Evolutionary conservation across 148 eudicot genomes (phyloP).

Genomic region (Cornus suecica): DNA sequence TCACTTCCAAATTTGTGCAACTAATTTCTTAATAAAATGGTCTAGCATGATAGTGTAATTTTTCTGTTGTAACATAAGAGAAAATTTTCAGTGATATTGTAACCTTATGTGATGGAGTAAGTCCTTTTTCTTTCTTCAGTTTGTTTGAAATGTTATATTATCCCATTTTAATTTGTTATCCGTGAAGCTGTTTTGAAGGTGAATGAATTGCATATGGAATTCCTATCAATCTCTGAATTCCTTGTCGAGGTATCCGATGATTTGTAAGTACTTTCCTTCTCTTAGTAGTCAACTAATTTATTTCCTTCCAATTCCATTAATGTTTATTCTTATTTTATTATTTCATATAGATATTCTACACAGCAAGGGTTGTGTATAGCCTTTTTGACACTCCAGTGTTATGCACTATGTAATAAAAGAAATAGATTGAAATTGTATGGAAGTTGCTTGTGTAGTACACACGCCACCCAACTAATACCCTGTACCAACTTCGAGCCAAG

Average conservation of each 20-base stretch:
- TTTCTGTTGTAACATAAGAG: no score
- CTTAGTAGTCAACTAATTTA: conserved; percentile 1
- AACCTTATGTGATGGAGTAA: not conserved
- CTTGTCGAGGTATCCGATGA: conserved; percentile 96
- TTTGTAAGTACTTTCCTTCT: conserved; percentile 54
- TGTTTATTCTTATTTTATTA: no score
- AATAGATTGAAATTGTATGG: not conserved
- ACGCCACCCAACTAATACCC: no score
- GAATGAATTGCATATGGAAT: conserved; percentile 88
- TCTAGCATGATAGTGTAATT: not conserved
- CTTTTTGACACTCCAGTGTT: not conserved
- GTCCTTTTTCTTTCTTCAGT: not conserved
- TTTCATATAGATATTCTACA: no score
- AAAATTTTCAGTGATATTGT: not conserved
- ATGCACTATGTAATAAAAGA: not conserved
- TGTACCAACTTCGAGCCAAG: no score
- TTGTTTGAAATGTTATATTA: not conserved
- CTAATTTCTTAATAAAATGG: not conserved
- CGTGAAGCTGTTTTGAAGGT: conserved; percentile 51
- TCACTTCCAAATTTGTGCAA: not conserved
- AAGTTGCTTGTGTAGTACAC: conserved; percentile 6
- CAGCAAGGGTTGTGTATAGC: not conserved
- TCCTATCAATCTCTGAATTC: conserved; percentile 75
- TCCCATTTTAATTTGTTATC: conserved; percentile 11
- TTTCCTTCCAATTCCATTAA: not conserved